These are phyloP conservation scores for Rhodamnia rubescens DNA, from an alignment of 345 rosid species.

Conservation along the genomic window DNA sequence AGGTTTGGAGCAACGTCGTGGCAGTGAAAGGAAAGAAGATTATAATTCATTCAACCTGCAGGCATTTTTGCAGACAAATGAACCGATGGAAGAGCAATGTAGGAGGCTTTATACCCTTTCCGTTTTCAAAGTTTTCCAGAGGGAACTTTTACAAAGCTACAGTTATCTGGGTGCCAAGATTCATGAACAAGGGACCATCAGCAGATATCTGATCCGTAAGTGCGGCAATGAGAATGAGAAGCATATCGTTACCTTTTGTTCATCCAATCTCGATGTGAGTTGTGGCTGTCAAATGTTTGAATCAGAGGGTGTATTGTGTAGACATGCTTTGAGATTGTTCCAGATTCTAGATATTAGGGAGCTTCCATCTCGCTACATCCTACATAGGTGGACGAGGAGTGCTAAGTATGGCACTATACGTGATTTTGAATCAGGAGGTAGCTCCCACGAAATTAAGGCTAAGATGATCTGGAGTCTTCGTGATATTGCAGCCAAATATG, in stretches of 20 bases:
- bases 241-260: constrained; percentile 51
- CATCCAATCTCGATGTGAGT: constrained; percentile 46
- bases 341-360: constrained; percentile 57
- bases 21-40: constrained; percentile 81
- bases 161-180: constrained; percentile 56
- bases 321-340: constrained; percentile 71
- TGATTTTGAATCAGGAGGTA: constrained; percentile 46
- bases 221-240: constrained; percentile 68
- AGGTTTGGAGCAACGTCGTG: constrained; percentile 53
- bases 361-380: constrained; percentile 57
- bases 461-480: constrained; percentile 84
- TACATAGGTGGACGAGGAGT: constrained; percentile 80
- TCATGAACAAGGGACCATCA: constrained; percentile 62
- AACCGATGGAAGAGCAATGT: constrained; percentile 78
- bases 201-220: constrained; percentile 52
- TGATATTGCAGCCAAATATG: constrained; percentile 69
- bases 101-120: constrained; percentile 64
- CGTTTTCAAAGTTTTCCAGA: constrained; percentile 67
- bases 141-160: constrained; percentile 60
- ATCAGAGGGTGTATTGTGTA: constrained; percentile 75
- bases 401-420: constrained; percentile 56
- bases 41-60: constrained; percentile 59
- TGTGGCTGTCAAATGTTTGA: constrained; percentile 96
- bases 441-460: constrained; percentile 50
- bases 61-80: constrained; percentile 60